Percentiles rank a stretch among this genome's conserved stretches.
phyloP scores from a whole-genome alignment of 2,329 filamentous ascomycete genomes.

The Fusarium burgessii region DNA sequence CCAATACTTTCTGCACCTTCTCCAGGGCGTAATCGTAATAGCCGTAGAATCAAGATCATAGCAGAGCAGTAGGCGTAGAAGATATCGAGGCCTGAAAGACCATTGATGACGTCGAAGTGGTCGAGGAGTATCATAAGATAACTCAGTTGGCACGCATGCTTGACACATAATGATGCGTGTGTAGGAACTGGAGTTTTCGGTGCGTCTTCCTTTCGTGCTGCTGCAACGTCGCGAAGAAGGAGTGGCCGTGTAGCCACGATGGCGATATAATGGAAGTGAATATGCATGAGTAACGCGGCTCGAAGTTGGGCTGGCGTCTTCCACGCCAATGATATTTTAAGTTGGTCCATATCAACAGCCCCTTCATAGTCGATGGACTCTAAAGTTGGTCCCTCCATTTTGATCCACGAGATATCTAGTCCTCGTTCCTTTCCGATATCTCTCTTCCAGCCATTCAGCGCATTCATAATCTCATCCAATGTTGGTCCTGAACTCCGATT shows the following conservation, averaged over 20 bases:
- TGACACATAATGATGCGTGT: constrained; percentile 31
- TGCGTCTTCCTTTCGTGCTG: constrained; percentile 6
- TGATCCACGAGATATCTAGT: constrained; percentile 28
- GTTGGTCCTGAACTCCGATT: constrained; percentile 18
- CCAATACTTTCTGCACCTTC: background rate
- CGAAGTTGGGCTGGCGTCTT: constrained; percentile 46
- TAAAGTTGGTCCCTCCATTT: background rate
- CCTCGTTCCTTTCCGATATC: constrained; percentile 32
- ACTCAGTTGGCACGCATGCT: constrained; percentile 50
- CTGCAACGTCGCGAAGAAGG: constrained; percentile 43
- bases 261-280: constrained; percentile 50
- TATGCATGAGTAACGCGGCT: constrained; percentile 47
- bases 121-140: constrained; percentile 50
- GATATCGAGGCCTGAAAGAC: constrained; percentile 51
- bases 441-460: constrained; percentile 22
- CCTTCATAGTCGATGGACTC: constrained; percentile 11
- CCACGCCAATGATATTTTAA: constrained; percentile 46
- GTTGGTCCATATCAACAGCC: constrained; percentile 44
- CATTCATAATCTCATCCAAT: constrained; percentile 22
- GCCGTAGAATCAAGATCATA: constrained; percentile 44
- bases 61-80: constrained; percentile 53
- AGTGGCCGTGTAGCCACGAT: constrained; percentile 50
- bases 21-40: constrained; percentile 16
- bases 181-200: background rate
- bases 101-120: constrained; percentile 50